A percentile compares a stretch with the other conserved stretches of the same genome.
phyloP scores from a whole-genome alignment of 805 yeast genomes.

The Saturnispora galanensis region DNA sequence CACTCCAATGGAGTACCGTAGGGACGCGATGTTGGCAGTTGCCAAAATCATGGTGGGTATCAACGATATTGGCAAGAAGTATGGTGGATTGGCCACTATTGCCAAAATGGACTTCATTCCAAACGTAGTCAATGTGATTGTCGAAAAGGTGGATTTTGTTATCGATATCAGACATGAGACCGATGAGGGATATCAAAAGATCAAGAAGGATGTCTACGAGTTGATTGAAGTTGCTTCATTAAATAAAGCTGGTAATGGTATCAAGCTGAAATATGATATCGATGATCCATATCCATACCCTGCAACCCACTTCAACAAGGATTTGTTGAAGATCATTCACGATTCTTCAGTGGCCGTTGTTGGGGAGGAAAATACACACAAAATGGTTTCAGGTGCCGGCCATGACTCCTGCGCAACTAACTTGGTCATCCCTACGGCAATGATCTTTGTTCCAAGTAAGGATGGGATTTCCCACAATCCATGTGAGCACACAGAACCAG shows the following conservation, averaged over 20 bases:
- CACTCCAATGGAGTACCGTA: conserved; percentile 52
- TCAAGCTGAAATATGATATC: conserved; percentile 35
- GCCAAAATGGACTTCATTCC: conserved; percentile 52
- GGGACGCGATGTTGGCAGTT: conserved; percentile 53
- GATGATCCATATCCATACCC: conserved; percentile 29
- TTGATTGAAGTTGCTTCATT: conserved; percentile 15
- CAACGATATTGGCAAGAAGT: conserved; percentile 42
- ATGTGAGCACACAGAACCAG: conserved; percentile 55
- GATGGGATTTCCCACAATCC: conserved; percentile 64
- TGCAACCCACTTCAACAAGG: conserved; percentile 49
- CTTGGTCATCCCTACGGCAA: conserved; percentile 52
- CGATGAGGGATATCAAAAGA: conserved; percentile 34
- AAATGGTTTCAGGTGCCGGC: conserved; percentile 61
- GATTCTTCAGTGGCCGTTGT: conserved; percentile 42
- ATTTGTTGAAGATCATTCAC: conserved; percentile 41
- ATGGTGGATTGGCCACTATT: conserved; percentile 47
- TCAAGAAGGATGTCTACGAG: conserved; percentile 30
- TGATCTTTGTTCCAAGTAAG: conserved; percentile 63
- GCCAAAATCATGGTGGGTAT: conserved; percentile 47
- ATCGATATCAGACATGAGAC: conserved; percentile 50
- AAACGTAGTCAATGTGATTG: conserved; percentile 57
- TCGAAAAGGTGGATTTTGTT: conserved; percentile 48
- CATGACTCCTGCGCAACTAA: conserved; percentile 62
- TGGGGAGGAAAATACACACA: conserved; percentile 34
- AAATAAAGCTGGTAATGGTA: conserved; percentile 27